These are phyloP conservation scores for Aureobasidium mangrovei DNA, from an alignment of 2,329 filamentous ascomycete genomes.

Conservation along the genomic window DNA sequence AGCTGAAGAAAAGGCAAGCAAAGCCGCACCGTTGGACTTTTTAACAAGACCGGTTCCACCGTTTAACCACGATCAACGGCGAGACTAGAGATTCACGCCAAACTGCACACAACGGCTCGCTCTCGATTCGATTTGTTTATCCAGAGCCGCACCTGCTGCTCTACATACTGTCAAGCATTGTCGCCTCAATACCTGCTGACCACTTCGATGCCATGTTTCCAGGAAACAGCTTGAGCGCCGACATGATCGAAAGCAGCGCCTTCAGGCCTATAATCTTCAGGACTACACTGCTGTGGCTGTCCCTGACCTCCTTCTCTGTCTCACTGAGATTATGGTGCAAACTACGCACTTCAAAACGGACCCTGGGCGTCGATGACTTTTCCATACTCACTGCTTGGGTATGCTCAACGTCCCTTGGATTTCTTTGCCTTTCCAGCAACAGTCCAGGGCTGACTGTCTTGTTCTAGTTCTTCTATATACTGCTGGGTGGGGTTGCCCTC, in stretches of 20 bases:
- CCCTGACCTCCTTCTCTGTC: neutral
- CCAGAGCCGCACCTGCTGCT: neutral
- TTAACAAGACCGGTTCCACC: neutral
- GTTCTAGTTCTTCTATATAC: constrained; percentile 1
- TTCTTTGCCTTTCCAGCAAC: too few species aligned
- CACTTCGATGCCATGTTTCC: neutral
- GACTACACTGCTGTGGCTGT: neutral
- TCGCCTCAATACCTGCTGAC: neutral
- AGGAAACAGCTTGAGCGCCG: neutral
- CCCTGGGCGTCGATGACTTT: neutral
- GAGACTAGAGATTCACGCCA: neutral
- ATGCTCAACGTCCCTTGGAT: neutral
- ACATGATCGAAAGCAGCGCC: neutral
- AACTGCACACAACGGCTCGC: too few species aligned
- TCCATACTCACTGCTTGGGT: constrained; percentile 1
- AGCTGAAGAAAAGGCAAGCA: neutral
- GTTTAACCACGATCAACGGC: neutral
- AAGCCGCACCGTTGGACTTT: constrained; percentile 5
- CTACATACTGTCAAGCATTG: neutral
- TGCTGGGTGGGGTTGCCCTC: neutral
- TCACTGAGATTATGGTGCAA: neutral
- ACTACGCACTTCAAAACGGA: neutral
- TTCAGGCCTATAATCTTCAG: neutral
- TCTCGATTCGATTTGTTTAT: neutral
- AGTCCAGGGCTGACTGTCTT: neutral